Evolutionary conservation across 495 filamentous ascomycete genomes (phyloP).

Genomic region (Oidiodendron maius): DNA sequence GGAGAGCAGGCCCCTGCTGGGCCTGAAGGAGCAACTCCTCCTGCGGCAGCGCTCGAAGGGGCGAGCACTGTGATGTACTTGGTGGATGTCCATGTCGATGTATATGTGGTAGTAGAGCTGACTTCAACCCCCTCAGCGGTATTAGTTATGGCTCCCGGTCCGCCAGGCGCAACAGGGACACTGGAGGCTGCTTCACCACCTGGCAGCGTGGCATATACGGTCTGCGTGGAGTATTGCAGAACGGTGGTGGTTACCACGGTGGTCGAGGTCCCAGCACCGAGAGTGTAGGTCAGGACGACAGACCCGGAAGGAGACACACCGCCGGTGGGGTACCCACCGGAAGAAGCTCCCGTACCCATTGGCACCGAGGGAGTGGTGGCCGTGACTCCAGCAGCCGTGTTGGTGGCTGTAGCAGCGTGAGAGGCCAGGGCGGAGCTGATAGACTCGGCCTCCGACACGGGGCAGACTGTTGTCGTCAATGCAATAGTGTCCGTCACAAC

Average conservation of each 20-base stretch:
- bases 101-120: conserved; percentile 18
- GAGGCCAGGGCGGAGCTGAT: conserved; percentile 14
- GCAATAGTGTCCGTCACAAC: conserved; percentile 26
- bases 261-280: conserved; percentile 45
- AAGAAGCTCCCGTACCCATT: conserved; percentile 7
- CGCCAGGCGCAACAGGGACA: conserved; percentile 1
- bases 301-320: not conserved
- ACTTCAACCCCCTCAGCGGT: not conserved
- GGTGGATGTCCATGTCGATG: conserved; percentile 21
- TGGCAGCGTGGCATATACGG: conserved; percentile 15
- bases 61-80: conserved; percentile 20
- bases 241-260: conserved; percentile 53
- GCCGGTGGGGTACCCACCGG: conserved; percentile 2
- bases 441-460: conserved; percentile 20
- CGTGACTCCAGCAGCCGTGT: not conserved
- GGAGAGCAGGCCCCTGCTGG: conserved; percentile 16
- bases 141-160: not conserved
- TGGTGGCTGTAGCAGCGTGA: conserved; percentile 9
- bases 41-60: conserved; percentile 14
- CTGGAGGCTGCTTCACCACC: conserved; percentile 5
- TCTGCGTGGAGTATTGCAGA: conserved; percentile 34
- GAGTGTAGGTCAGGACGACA: conserved; percentile 25
- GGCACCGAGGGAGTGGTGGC: conserved; percentile 6
- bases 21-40: conserved; percentile 6
- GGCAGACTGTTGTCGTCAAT: conserved; percentile 28